Conservation (phyloP, 257 asterid genomes). For the Przewalskia tangutica region DNA sequence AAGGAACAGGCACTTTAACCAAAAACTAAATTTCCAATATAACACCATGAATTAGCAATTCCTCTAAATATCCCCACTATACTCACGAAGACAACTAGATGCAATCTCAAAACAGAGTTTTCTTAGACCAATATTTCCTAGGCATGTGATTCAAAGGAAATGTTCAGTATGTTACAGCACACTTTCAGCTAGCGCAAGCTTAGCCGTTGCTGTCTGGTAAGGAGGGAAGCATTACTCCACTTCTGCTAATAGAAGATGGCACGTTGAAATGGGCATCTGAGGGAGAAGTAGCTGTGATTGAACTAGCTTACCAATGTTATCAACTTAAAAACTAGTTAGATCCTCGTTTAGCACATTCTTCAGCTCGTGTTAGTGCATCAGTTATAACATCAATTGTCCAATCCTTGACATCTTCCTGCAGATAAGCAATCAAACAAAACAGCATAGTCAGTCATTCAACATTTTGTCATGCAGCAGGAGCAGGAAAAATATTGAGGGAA, state of each 20-base stretch:
- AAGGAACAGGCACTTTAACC: not conserved
- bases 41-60: not conserved
- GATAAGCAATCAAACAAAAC: not conserved
- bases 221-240: not conserved
- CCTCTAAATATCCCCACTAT: not conserved
- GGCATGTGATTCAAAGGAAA: not conserved
- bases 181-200: not conserved
- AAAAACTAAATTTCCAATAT: not conserved
- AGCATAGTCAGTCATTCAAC: not conserved
- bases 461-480: conserved; percentile 1
- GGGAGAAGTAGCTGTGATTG: not conserved
- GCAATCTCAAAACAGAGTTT: not conserved
- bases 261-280: not conserved
- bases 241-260: not conserved
- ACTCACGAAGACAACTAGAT: not conserved
- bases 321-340: conserved; percentile 18
- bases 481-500: not conserved
- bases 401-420: conserved; percentile 80
- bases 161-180: not conserved
- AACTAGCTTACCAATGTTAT: not conserved
- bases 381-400: conserved; percentile 76
- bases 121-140: not conserved
- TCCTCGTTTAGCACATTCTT: conserved; percentile 58
- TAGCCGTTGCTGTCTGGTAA: not conserved
- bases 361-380: conserved; percentile 72